phyloP scores from a whole-genome alignment of 169 alveolate species.

The Cryptosporidium andersoni region DNA sequence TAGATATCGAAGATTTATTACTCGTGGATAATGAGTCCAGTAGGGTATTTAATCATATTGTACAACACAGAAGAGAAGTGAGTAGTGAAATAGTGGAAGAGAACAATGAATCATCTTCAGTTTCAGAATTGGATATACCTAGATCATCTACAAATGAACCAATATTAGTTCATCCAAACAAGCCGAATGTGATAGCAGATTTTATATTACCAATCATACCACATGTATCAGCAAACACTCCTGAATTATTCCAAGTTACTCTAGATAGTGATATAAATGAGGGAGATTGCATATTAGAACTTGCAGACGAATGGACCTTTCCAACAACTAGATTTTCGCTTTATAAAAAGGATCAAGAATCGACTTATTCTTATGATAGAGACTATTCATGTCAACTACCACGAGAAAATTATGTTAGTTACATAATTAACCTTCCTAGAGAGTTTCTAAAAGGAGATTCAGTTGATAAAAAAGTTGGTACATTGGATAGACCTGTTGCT shows the following conservation, averaged over 20 bases:
- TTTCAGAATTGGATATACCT: background rate
- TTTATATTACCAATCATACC: conserved; percentile 44
- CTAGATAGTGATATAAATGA: conserved; percentile 21
- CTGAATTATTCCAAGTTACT: conserved; percentile 33
- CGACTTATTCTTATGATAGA: conserved; percentile 15
- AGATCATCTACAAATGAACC: background rate
- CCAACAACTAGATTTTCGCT: conserved; percentile 48
- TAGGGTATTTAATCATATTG: background rate
- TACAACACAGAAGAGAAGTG: background rate
- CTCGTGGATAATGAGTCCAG: conserved; percentile 36
- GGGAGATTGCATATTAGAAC: conserved; percentile 15
- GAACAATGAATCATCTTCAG: background rate
- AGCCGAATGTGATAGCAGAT: conserved; percentile 21
- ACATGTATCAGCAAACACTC: background rate
- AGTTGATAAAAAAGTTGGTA: background rate
- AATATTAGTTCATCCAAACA: conserved; percentile 40
- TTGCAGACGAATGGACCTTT: conserved; percentile 40
- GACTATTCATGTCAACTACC: conserved; percentile 26
- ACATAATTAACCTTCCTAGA: conserved; percentile 36
- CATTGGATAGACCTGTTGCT: background rate
- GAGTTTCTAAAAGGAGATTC: background rate
- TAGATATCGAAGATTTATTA: conserved; percentile 13
- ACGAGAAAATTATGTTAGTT: conserved; percentile 20
- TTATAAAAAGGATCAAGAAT: conserved; percentile 15
- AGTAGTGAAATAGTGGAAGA: background rate